phyloP scores from a whole-genome alignment of 1,284 basidiomycete species.

The Mycosarcoma maydis region DNA sequence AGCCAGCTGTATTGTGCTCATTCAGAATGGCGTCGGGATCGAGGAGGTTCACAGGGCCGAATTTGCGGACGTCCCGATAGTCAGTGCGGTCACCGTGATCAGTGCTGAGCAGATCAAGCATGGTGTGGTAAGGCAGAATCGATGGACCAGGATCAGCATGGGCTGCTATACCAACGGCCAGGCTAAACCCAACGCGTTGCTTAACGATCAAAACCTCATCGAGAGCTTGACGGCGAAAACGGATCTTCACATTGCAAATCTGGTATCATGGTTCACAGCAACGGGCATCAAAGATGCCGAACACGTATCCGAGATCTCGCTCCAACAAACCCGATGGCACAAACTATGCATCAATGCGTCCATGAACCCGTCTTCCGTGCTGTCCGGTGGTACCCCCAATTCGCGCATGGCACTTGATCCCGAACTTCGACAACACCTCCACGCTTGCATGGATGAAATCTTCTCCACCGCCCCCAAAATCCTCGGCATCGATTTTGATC shows the following conservation, averaged over 20 bases:
- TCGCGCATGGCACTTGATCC: conserved; percentile 67
- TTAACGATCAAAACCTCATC: conserved; percentile 19
- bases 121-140: conserved; percentile 68
- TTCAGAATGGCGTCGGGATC: conserved; percentile 70
- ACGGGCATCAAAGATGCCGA: conserved; percentile 69
- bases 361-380: conserved; percentile 69
- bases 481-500: conserved; percentile 65
- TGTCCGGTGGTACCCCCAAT: conserved; percentile 68
- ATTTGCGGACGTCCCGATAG: conserved; percentile 65
- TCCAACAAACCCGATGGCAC: conserved; percentile 70
- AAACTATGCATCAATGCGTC: conserved; percentile 69
- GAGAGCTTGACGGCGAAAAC: conserved; percentile 13
- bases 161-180: conserved; percentile 67
- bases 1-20: conserved; percentile 66
- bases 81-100: conserved; percentile 69
- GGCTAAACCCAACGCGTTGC: conserved; percentile 35
- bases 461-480: conserved; percentile 66
- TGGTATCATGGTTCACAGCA: conserved; percentile 61
- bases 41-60: conserved; percentile 67
- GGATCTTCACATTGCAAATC: conserved; percentile 28
- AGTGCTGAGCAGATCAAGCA: conserved; percentile 67
- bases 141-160: conserved; percentile 69
- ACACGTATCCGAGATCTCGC: conserved; percentile 64
- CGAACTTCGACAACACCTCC: conserved; percentile 66
- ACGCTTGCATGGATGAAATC: conserved; percentile 68